Base-by-base conservation (phyloP, 805 yeast genomes). In the Saturnispora silvae region DNA sequence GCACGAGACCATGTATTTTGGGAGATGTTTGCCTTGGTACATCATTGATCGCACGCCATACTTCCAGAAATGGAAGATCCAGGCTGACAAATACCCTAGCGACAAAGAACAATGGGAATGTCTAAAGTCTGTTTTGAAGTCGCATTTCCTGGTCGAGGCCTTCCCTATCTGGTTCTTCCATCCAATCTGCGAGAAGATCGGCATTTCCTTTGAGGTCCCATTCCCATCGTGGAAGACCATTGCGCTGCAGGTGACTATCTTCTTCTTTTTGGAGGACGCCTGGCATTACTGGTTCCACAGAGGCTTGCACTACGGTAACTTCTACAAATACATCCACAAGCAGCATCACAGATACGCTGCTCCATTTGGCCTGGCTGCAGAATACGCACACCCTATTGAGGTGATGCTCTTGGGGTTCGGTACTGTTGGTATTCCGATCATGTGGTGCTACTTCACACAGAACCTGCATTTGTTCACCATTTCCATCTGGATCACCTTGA, bases 231-330 rank as follows among this genome's bases (percentile, higher is more conserved):
- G 64, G 54, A 60, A 61, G 38, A 72, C 72, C 23, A 76, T 83
- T 61, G 57, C 63, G 18, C 51, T 63, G 37, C 96, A 89, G 60
- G 70, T 87, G 40, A 68, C 73, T 15, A 50, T 84, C 13, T 84
- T 89, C 64, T 89, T 89, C 59, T 69, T 83, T 31, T 60, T 81
- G 45, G 98, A 89, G 63, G 98, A 89, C 57, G 67, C 83, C 45
- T 92, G 96, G 97, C 98, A 89, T 63, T 89, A 89, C 68, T 81
- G 92, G 81, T 79, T 81, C 57, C 98, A 89, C 63, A 77, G 97
- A 53, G 70, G 78, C 27, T 77, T 89, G 60, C 98, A 89, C 60
- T 73, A 77, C 57, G 94, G 94, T 38, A 70, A 75, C 43, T 82
- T 92, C 58, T 89, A 89, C 74, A 85, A 82, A 65, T 74, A 79